These are phyloP conservation scores for Komagataella ulmi DNA, from an alignment of 805 yeast species.

Conservation along the genomic window DNA sequence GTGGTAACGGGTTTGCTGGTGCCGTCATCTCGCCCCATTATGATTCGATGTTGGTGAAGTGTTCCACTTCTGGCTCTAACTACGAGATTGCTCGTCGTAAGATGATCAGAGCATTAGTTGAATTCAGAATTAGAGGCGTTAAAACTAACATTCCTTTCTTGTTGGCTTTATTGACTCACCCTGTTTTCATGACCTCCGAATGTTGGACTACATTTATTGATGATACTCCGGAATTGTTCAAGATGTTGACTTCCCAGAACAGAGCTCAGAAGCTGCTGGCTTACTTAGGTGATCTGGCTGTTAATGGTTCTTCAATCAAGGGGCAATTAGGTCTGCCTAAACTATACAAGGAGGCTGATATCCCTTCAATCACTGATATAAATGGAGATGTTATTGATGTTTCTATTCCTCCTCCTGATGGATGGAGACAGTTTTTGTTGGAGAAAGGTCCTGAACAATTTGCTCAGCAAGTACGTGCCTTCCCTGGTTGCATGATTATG, in stretches of 20 bases:
- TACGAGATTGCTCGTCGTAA: constrained; percentile 95
- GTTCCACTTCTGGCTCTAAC: constrained; percentile 94
- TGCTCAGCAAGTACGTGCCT: constrained; percentile 74
- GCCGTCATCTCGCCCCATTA: constrained; percentile 93
- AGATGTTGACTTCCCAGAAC: constrained; percentile 89
- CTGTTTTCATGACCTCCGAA: constrained; percentile 69
- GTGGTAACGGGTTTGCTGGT: constrained; percentile 98
- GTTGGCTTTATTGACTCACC: constrained; percentile 81
- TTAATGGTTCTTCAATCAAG: constrained; percentile 89
- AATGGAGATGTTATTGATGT: constrained; percentile 52
- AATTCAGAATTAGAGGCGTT: constrained; percentile 97
- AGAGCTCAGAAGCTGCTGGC: constrained; percentile 90
- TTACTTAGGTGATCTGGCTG: constrained; percentile 86
- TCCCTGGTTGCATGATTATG: constrained; percentile 84
- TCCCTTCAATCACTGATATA: constrained; percentile 61
- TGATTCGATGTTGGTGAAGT: constrained; percentile 96
- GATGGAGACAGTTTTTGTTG: constrained; percentile 86
- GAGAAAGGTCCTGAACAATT: constrained; percentile 82
- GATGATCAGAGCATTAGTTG: constrained; percentile 94
- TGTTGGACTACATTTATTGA: constrained; percentile 99
- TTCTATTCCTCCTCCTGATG: constrained; percentile 44
- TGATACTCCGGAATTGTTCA: constrained; percentile 93
- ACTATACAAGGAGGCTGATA: constrained; percentile 56
- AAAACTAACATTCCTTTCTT: constrained; percentile 96
- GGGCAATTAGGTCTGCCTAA: constrained; percentile 94